A percentile compares a stretch with the other conserved stretches of the same genome.
Evolutionary conservation across 495 filamentous ascomycete species (phyloP).

Genomic region (Penicillium argentinense): DNA sequence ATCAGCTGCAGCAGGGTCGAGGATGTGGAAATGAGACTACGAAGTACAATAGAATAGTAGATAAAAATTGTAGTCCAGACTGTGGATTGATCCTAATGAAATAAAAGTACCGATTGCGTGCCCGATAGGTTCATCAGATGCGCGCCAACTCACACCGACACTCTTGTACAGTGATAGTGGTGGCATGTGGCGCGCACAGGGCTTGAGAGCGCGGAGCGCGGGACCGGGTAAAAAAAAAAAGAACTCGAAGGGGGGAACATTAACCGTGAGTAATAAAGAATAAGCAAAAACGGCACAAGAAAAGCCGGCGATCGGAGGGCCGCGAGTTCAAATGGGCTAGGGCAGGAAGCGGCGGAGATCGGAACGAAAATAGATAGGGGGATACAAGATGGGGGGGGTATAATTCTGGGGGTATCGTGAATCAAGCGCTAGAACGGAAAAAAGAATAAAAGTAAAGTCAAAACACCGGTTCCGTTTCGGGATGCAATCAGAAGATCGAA

Average conservation of each 20-base stretch:
- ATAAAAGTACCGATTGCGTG: slow-evolving; percentile 1
- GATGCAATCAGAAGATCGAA: slow-evolving; percentile 20
- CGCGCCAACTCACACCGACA: slow-evolving; percentile 22
- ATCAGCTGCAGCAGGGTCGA: no score
- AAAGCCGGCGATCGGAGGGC: no score
- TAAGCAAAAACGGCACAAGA: no score
- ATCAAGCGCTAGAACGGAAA: slow-evolving; percentile 15
- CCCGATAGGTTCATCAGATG: slow-evolving; percentile 2
- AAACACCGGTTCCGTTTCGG: slow-evolving; percentile 25
- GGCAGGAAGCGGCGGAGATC: slow-evolving; percentile 8
- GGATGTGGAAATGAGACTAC: neutral
- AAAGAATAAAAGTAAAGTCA: slow-evolving; percentile 5
- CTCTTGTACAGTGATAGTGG: slow-evolving; percentile 3
- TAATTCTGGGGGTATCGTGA: slow-evolving; percentile 26
- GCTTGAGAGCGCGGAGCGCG: slow-evolving; percentile 19
- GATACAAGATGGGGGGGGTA: slow-evolving; percentile 25
- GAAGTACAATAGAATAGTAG: neutral
- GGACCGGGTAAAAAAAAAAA: slow-evolving; percentile 10
- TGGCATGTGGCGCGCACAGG: slow-evolving; percentile 10
- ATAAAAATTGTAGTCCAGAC: neutral
- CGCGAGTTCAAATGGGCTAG: no score
- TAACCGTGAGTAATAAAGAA: no score
- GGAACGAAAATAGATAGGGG: slow-evolving; percentile 23
- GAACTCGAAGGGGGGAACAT: neutral
- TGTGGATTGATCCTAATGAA: neutral